phyloP scores from a whole-genome alignment of 352 stramenopile species.

The Globisporangium recalcitrans region DNA sequence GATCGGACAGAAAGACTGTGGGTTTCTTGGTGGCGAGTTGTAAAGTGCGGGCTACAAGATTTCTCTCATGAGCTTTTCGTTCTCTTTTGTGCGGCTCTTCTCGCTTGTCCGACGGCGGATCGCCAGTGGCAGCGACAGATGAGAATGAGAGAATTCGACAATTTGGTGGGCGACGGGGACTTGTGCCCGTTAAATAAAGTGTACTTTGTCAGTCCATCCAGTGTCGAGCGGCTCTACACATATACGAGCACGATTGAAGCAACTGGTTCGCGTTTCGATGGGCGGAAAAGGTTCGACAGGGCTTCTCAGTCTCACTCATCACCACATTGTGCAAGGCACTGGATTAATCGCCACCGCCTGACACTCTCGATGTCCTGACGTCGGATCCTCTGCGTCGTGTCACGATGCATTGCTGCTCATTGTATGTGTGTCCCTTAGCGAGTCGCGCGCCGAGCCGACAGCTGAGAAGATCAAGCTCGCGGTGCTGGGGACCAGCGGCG shows the following conservation, averaged over 20 bases:
- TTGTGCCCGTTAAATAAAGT: neutral
- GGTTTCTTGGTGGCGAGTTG: conserved; percentile 1
- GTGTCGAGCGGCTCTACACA: too few species aligned
- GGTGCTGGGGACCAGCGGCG: conserved; percentile 30
- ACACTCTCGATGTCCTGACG: neutral
- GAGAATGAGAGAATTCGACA: too few species aligned
- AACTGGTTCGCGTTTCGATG: neutral
- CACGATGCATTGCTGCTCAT: too few species aligned
- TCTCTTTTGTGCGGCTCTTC: too few species aligned
- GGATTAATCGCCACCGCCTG: neutral
- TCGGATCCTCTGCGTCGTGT: too few species aligned
- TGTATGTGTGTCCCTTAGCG: too few species aligned
- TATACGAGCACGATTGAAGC: too few species aligned
- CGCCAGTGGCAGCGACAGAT: too few species aligned
- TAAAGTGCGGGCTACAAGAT: neutral
- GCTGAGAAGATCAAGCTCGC: conserved; percentile 45
- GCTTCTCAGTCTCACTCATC: neutral
- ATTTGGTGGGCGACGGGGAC: neutral
- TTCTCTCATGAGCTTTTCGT: too few species aligned
- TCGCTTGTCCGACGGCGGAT: conserved; percentile 12
- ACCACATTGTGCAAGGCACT: neutral
- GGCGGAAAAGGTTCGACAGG: neutral
- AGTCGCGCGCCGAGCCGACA: neutral
- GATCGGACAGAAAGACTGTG: neutral
- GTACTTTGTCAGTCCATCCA: too few species aligned